These are phyloP conservation scores for Claviceps humidiphila DNA, from an alignment of 2,329 filamentous ascomycete genomes.

Conservation along the genomic window DNA sequence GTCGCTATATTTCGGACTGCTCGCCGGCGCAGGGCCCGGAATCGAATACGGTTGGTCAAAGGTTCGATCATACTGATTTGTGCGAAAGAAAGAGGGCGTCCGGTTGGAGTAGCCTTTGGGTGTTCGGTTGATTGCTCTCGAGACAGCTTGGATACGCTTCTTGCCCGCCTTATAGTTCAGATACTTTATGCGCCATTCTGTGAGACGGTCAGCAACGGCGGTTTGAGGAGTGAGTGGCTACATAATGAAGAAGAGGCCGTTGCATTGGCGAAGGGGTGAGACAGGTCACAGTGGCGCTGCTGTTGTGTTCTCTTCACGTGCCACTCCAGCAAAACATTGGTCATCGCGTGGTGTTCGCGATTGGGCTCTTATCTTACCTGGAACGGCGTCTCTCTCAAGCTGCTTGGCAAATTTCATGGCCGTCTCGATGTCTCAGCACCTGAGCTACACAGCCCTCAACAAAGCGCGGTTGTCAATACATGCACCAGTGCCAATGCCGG, in stretches of 20 bases:
- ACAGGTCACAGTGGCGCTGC: no score
- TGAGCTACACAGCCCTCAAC: constrained; percentile 3
- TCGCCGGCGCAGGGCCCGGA: neutral
- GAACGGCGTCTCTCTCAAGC: constrained; percentile 43
- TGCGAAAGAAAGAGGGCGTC: constrained; percentile 18
- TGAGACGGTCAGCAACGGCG: constrained; percentile 2
- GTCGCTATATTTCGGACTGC: neutral
- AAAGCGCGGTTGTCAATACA: neutral
- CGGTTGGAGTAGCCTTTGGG: constrained; percentile 26
- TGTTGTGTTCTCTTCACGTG: no score
- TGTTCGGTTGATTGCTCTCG: constrained; percentile 54
- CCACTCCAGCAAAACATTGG: neutral
- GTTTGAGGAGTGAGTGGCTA: neutral
- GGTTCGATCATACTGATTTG: constrained; percentile 7
- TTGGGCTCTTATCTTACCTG: constrained; percentile 34
- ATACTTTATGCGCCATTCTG: constrained; percentile 88
- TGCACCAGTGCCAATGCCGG: neutral
- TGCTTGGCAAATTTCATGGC: constrained; percentile 11
- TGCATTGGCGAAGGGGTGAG: neutral
- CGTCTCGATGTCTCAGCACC: constrained; percentile 5
- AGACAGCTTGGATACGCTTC: constrained; percentile 79
- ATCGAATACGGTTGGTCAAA: constrained; percentile 1
- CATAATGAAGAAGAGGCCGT: neutral
- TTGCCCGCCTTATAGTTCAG: constrained; percentile 93
- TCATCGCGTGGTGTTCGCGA: neutral